Percentiles rank a stretch among this genome's conserved stretches.
Evolutionary conservation across 305 asterid genomes (phyloP).

Genomic region (Andrographis paniculata): DNA sequence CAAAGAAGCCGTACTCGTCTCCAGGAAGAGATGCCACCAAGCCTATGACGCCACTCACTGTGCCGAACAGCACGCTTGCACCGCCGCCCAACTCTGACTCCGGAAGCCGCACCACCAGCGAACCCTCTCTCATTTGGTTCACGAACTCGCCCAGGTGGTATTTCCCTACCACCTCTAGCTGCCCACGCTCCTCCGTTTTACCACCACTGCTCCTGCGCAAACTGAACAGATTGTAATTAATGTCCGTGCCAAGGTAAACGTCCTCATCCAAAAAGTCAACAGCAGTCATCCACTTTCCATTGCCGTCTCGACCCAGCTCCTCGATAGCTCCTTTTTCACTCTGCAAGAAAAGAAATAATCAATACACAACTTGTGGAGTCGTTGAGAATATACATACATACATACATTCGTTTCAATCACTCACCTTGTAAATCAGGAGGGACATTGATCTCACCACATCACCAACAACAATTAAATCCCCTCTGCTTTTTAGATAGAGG

Average conservation of each 20-base stretch:
- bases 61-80: conserved; percentile 85
- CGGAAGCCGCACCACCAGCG: conserved; percentile 81
- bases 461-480: conserved; percentile 96
- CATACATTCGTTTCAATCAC: too few relatives aligned
- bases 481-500: conserved; percentile 92
- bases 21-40: conserved; percentile 84
- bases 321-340: conserved; percentile 97
- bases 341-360: conserved; percentile 24
- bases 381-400: too few relatives aligned
- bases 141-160: conserved; percentile 89
- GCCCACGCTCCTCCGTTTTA: conserved; percentile 90
- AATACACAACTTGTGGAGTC: background rate
- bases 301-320: conserved; percentile 97
- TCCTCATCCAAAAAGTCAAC: conserved; percentile 95
- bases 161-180: conserved; percentile 95
- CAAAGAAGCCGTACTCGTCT: conserved; percentile 70
- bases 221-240: conserved; percentile 72
- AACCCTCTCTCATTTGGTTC: conserved; percentile 85
- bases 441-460: conserved; percentile 97
- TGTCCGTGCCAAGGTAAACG: conserved; percentile 87
- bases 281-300: conserved; percentile 98
- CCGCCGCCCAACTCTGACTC: conserved; percentile 86
- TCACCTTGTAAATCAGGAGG: conserved; percentile 86
- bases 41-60: conserved; percentile 82
- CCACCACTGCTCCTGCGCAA: conserved; percentile 94